Evolutionary conservation across 2,329 filamentous ascomycete genomes (phyloP), one percentile per base, ranked within the genome.

Genomic region (Cylindrodendrum hubeiense): DNA sequence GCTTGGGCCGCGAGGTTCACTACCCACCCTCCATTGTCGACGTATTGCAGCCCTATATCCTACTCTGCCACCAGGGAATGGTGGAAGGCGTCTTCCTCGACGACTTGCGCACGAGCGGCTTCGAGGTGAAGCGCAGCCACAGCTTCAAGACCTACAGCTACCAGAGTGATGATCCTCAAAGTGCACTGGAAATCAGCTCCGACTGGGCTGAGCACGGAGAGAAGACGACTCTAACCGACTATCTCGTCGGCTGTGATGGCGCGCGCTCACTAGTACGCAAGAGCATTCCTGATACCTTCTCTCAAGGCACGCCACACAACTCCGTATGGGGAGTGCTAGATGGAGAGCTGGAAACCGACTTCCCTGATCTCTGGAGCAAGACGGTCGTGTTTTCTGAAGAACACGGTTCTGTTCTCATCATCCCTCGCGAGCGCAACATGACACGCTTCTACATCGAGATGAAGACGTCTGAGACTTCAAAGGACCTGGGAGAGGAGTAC

Each of bases 341-440:
- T 75, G 90, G 90, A 68, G 87, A 89, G 74, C 79, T 93, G 8
- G 87, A 90, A 41, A 93, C 90, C 2, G 85, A 92, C 73, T 93
- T 93, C 69, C 91, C 91, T 1, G 90, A 93, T 71, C 86, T 93
- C 51, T 93, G 90, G 90, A 91, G 87, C 75, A 93, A 93, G 79
- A 89, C 89, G 0, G 85, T 91, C 0, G 84, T 92, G 4, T 89
- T 90, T 67, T 90, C 88, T 2, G 87, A 92, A 62, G 83, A 87
- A 60, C 83, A 88, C 41, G 91, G 90, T 4, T 91, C 90, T 0
- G 88, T 93, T 39, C 83, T 93, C 22, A 90, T 91, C 75, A 90
- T 93, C 57, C 91, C 91, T 2, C 86, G 91, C 28, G 91, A 93
- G 76, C 84, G 89, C 47, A 91, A 91, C 72, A 88, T 93, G 85